Percentiles rank a stretch among this genome's conserved stretches.
Conservation (phyloP, 148 eudicot species). For the Chenopodium berlandieri region DNA sequence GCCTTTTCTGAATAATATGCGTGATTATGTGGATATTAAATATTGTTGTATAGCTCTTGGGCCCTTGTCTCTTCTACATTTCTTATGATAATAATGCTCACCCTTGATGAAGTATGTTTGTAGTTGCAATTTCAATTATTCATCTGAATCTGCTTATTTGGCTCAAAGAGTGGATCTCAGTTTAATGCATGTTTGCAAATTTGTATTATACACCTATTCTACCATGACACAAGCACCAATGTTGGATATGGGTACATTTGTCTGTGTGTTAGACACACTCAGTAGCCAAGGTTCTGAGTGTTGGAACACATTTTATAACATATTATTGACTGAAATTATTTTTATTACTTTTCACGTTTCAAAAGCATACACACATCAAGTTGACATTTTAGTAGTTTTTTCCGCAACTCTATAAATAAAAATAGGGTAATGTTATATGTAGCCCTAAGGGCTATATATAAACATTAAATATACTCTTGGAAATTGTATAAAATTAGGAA, state of each 20-base stretch:
- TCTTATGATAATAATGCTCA: neutral
- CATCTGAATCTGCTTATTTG: neutral
- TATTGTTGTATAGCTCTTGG: neutral
- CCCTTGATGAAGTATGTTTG: neutral
- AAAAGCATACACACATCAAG: neutral
- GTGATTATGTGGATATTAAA: neutral
- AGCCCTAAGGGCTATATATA: too few relatives aligned
- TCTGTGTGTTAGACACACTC: neutral
- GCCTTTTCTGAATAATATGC: neutral
- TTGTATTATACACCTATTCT: neutral
- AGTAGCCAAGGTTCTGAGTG: too few relatives aligned
- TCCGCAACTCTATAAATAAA: too few relatives aligned
- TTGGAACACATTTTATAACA: neutral
- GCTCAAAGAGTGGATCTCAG: neutral
- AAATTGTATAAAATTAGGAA: too few relatives aligned
- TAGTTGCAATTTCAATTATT: neutral
- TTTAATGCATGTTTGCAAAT: neutral
- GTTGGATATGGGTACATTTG: neutral
- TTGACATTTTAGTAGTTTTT: neutral
- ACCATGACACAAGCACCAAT: neutral
- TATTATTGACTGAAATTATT: neutral
- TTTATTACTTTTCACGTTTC: too few relatives aligned
- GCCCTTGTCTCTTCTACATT: neutral
- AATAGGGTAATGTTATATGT: too few relatives aligned
- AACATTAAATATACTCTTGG: too few relatives aligned